Conservation (phyloP, 139 green algal genomes). For the Chlamydomonas urium region DNA sequence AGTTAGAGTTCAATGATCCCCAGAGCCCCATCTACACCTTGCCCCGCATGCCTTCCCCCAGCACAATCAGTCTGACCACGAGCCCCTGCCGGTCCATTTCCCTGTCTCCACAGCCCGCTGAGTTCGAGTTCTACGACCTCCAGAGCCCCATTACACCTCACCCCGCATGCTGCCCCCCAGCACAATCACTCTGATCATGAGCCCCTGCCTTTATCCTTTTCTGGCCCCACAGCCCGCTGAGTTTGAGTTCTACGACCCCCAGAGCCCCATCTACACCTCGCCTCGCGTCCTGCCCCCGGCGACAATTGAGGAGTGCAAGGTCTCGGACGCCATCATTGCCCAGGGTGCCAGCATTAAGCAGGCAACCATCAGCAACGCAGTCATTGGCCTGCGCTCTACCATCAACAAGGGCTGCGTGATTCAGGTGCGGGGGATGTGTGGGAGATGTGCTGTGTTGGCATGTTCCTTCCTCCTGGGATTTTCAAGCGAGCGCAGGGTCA, state of each 20-base stretch:
- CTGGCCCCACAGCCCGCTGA: slow-evolving; percentile 56
- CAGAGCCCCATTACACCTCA: slow-evolving; percentile 97
- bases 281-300: slow-evolving; percentile 95
- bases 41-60: slow-evolving; percentile 92
- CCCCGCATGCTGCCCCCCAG: slow-evolving; percentile 94
- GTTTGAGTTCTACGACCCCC: slow-evolving; percentile 96
- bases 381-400: slow-evolving; percentile 89
- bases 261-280: slow-evolving; percentile 96
- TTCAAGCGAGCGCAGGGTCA: no score
- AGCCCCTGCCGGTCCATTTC: background rate
- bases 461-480: background rate
- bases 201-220: background rate
- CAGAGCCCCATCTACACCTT: slow-evolving; percentile 97
- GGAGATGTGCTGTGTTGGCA: background rate
- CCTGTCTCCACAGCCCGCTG: slow-evolving; percentile 29
- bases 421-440: slow-evolving; percentile 9
- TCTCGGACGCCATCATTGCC: slow-evolving; percentile 67
- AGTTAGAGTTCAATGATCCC: slow-evolving; percentile 96
- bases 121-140: slow-evolving; percentile 82
- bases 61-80: slow-evolving; percentile 74
- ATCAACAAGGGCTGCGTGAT: slow-evolving; percentile 60
- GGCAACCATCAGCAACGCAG: slow-evolving; percentile 81
- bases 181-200: no score
- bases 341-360: slow-evolving; percentile 73
- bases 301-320: slow-evolving; percentile 78